Evolutionary conservation across 768 basidiomycete genomes (phyloP).

Genomic region (Botryobasidium botryosum): DNA sequence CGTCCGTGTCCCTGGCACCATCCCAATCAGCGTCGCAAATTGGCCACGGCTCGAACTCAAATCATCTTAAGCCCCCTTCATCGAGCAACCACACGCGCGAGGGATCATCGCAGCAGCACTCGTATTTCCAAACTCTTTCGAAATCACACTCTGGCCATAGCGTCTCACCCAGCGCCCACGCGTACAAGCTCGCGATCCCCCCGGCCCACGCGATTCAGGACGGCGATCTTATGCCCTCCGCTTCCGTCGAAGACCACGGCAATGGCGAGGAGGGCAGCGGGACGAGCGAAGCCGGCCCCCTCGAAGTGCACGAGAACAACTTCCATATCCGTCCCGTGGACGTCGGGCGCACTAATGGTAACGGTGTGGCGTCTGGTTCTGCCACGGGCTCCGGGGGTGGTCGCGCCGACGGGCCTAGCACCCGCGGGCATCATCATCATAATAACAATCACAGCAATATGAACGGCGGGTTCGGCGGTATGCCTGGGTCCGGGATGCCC

Average conservation of each 20-base stretch:
- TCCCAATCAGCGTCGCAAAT: slow-evolving; percentile 63
- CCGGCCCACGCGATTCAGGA: slow-evolving; percentile 33
- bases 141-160: too few relatives aligned
- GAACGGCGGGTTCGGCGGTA: slow-evolving; percentile 1
- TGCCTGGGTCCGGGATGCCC: too few relatives aligned
- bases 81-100: too few relatives aligned
- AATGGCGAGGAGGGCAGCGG: not conserved
- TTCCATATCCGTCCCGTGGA: not conserved
- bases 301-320: not conserved
- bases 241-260: too few relatives aligned
- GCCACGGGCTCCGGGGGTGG: not conserved
- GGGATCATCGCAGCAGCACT: too few relatives aligned
- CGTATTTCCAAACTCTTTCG: too few relatives aligned
- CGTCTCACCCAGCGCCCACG: too few relatives aligned
- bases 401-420: not conserved
- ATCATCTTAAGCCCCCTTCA: too few relatives aligned
- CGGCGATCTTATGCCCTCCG: slow-evolving; percentile 1
- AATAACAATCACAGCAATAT: not conserved
- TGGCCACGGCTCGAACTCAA: too few relatives aligned
- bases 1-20: slow-evolving; percentile 37
- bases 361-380: slow-evolving; percentile 8
- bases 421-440: not conserved
- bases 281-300: not conserved
- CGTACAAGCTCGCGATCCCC: slow-evolving; percentile 25
- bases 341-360: not conserved